Conservation (phyloP, 352 stramenopile species). For the Blastocystis sp. region DNA sequence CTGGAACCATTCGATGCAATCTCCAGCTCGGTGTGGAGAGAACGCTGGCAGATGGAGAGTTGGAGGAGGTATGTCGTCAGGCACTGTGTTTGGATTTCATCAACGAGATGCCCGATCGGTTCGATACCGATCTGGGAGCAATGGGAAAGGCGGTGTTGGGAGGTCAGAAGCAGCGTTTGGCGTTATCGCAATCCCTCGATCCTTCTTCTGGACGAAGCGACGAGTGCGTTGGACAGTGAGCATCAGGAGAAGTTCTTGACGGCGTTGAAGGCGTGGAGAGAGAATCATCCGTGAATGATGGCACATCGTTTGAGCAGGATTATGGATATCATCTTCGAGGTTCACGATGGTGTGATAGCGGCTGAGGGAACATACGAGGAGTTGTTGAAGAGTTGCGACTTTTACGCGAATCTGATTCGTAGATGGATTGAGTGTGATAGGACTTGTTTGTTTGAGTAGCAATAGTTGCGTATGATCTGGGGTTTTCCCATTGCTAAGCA, state of each 20-base stretch:
- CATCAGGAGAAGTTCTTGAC: constrained; percentile 73
- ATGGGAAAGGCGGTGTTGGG: constrained; percentile 70
- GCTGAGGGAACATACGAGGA: constrained; percentile 77
- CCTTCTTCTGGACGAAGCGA: constrained; percentile 73
- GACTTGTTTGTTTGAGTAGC: neutral
- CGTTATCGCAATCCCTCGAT: constrained; percentile 69
- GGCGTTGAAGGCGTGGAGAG: constrained; percentile 60
- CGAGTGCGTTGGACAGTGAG: constrained; percentile 71
- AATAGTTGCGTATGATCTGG: too few species aligned
- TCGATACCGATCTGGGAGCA: constrained; percentile 69
- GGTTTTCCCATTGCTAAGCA: too few species aligned
- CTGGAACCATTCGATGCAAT: constrained; percentile 67
- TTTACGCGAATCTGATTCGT: neutral
- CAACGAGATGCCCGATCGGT: constrained; percentile 61
- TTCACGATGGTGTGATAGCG: constrained; percentile 69
- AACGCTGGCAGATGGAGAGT: constrained; percentile 67
- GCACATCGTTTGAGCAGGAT: constrained; percentile 72
- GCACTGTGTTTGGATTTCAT: constrained; percentile 62
- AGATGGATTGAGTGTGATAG: neutral
- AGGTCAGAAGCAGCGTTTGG: constrained; percentile 77
- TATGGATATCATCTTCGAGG: constrained; percentile 74
- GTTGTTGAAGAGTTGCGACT: constrained; percentile 62
- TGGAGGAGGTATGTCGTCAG: constrained; percentile 63
- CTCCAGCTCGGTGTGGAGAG: constrained; percentile 68
- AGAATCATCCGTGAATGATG: constrained; percentile 12